These are phyloP conservation scores for Buddleja alternifolia DNA, from an alignment of 257 asterid species.

Conservation along the genomic window DNA sequence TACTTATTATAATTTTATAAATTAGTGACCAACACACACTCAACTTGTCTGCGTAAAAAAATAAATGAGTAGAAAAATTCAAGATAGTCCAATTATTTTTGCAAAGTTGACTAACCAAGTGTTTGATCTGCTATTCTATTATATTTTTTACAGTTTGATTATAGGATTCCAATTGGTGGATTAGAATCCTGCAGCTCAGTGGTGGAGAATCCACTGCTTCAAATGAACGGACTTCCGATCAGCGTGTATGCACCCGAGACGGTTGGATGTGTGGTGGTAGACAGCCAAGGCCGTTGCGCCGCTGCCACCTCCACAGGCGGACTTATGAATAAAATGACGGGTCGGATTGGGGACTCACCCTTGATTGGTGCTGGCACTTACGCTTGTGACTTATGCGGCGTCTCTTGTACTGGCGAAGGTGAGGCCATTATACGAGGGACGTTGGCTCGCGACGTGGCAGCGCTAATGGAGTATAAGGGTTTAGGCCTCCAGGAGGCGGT, in stretches of 20 bases:
- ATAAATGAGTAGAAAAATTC: no score
- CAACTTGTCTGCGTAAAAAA: no score
- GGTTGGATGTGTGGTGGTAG: conserved; percentile 95
- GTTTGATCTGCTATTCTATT: background rate
- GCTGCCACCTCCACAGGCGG: conserved; percentile 99
- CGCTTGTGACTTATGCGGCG: conserved; percentile 74
- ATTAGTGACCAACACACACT: no score
- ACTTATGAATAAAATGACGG: conserved; percentile 84
- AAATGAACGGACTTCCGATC: conserved; percentile 91
- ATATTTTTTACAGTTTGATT: conserved; percentile 61
- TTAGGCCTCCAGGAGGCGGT: conserved; percentile 83
- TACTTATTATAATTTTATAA: no score
- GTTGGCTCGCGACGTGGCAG: conserved; percentile 95
- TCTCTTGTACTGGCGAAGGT: conserved; percentile 97
- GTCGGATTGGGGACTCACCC: conserved; percentile 95
- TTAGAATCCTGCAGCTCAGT: conserved; percentile 55
- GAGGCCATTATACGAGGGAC: conserved; percentile 97
- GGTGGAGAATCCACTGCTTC: conserved; percentile 62
- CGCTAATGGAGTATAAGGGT: conserved; percentile 88
- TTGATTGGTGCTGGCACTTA: conserved; percentile 92
- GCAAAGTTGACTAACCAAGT: no score
- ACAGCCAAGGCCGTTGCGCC: conserved; percentile 74
- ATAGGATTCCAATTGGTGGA: conserved; percentile 61
- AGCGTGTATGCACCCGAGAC: conserved; percentile 89
- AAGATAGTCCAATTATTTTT: no score